A percentile compares a stretch with the other conserved stretches of the same genome.
These are phyloP conservation scores for Besnoitia besnoiti DNA, from an alignment of 169 alveolate genomes.

Conservation along the genomic window DNA sequence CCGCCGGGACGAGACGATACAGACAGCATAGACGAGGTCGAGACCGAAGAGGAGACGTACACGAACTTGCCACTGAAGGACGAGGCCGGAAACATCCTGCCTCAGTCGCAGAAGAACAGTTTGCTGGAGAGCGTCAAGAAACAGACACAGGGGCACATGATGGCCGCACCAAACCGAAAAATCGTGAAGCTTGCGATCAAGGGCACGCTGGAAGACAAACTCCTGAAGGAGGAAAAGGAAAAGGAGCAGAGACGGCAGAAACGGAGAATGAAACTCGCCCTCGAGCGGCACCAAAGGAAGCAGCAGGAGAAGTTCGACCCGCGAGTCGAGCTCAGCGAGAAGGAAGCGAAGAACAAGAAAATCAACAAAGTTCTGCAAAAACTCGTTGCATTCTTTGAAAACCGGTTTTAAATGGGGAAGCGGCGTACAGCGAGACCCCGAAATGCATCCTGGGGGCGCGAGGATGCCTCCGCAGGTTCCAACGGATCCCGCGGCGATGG, in stretches of 20 bases:
- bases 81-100: background rate
- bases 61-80: background rate
- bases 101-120: background rate
- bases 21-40: too few species aligned
- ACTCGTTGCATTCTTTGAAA: background rate
- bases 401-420: background rate
- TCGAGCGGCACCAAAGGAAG: background rate
- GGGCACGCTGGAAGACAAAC: background rate
- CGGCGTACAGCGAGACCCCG: too few species aligned
- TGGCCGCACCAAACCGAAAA: background rate
- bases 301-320: conserved; percentile 24
- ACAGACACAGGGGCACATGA: background rate
- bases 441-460: too few species aligned
- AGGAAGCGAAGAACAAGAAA: conserved; percentile 15
- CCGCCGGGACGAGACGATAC: too few species aligned
- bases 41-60: background rate
- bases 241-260: conserved; percentile 34
- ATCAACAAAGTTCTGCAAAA: background rate
- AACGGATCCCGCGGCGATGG: too few species aligned
- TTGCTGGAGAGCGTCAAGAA: background rate
- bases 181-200: background rate
- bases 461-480: too few species aligned
- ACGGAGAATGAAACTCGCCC: conserved; percentile 22
- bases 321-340: background rate
- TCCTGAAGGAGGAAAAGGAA: background rate